Evolutionary conservation across 352 stramenopile species (phyloP), one percentile per base, ranked within the genome.

Genomic region (Phytophthora multivora): DNA sequence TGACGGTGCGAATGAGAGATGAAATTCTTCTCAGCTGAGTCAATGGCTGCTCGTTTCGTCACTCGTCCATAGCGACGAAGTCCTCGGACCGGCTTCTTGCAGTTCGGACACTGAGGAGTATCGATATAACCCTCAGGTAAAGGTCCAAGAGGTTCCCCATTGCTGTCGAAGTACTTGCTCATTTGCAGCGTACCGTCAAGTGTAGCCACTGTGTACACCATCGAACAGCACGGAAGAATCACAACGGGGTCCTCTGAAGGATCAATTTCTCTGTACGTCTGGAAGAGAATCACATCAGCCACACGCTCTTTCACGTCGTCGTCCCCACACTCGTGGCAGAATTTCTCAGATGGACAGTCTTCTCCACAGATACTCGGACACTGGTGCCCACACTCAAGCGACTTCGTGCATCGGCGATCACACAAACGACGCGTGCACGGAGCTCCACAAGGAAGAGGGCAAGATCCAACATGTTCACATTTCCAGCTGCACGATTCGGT

Each of bases 351-450:
- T 5, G 75, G 81, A 47, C 87, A 96, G n/a, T 64, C 26, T 71
- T 93, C 85, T 12, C 87, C 87, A 59, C 87, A 96, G 5, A 96
- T 58, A 21, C 76, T 83, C 4, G 85, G 85, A 33, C 87, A 96
- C 18, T 75, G 80, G 48, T 96, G 87, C 6, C 85, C 85, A 70
- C 87, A 96, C 2, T 26, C 36, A 26, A 89, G 71, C 0, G 60
- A 41, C 40, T 73, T 79, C 12, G 63, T 35, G 55, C 87, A 96
- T 49, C 87, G 72, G 33, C 58, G 38, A 45, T 86, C 57, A 35
- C 77, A 90, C 18, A 77, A 64, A 12, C 58, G 62, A 8, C 76
- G 69, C 26, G 69, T 79, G 38, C 84, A 86, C 2, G 77, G 77
- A 48, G 67, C 66, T n/a, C 77, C 77, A 18, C 77, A 93, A 12